Base-by-base conservation (phyloP, 495 filamentous ascomycete species). In the Neurospora africana region DNA sequence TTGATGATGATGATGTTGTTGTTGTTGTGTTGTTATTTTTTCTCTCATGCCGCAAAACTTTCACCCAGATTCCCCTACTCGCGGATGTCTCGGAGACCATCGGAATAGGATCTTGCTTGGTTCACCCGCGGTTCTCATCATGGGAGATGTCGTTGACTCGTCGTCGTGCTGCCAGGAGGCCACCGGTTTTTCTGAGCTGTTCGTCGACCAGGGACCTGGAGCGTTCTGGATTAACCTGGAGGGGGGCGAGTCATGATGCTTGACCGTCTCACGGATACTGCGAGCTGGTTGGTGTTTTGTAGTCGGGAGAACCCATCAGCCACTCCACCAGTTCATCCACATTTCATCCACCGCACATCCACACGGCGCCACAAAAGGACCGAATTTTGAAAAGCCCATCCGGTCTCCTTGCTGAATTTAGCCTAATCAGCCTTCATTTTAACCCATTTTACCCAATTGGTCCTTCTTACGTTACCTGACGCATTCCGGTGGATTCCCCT, bases 271-370 rank as follows among this genome's bases (percentile, higher is more conserved):
- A 13, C 53, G 5, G 13, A 33, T 61, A 17, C 53, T 61, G 27
- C 15, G 27, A 61, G 53, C 53, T 61, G 53, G 53, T 61, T 61
- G 53, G 53, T 61, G 27, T 61, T 61, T 33, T 61, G 53, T 61
- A 61, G n/a, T 58, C 47, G 10, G 19, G 13, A 36, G 68, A 72
- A 43, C 58, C 68, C 72, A 70, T 69, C 19, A 21, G 38, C 17
- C 65, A 11, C 70, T 61, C 74, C 72, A 74, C 71, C 43, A 5
- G 68, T 37, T n/a, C 72, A 76, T 74, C 76, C 76, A 77, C 74
- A 76, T 70, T 73, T 72, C 37, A 30, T 30, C 44, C 44, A 53
- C 44, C 21, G 47, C 47, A 58, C 47, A 58, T 58, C 53, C 53
- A 61, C 43, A 44, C 40, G 70, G 9, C 41, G 36, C 70, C 70